phyloP scores from a whole-genome alignment of 108 stramenopile species.

The Pseudonitzschia delicatissima region DNA sequence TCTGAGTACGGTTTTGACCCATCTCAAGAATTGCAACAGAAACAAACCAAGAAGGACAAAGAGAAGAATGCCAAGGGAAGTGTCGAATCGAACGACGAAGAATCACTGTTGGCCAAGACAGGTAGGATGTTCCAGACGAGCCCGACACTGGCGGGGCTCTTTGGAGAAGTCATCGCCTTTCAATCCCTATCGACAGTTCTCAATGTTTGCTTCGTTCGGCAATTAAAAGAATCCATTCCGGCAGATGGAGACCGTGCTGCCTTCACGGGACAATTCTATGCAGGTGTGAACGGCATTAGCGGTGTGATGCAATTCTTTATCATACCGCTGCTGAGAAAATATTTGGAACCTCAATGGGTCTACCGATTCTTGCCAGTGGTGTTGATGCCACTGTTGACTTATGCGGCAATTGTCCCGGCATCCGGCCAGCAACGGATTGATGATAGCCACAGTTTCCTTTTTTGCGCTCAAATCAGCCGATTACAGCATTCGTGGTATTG shows the following conservation, averaged over 20 bases:
- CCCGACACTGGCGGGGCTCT: constrained; percentile 74
- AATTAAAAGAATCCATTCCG: constrained; percentile 52
- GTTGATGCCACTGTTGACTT: constrained; percentile 22
- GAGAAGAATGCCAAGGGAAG: constrained; percentile 1
- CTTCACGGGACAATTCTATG: constrained; percentile 80
- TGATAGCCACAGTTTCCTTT: constrained; percentile 54
- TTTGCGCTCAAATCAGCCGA: constrained; percentile 65
- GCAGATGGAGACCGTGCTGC: constrained; percentile 69
- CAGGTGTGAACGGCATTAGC: constrained; percentile 54
- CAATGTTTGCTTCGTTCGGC: constrained; percentile 68
- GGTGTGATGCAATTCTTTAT: constrained; percentile 70
- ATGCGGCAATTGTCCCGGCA: constrained; percentile 6
- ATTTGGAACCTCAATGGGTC: constrained; percentile 53
- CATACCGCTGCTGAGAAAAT: constrained; percentile 49
- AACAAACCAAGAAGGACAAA: constrained; percentile 20
- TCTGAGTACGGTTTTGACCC: constrained; percentile 66
- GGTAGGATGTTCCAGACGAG: constrained; percentile 63
- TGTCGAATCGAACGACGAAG: constrained; percentile 10
- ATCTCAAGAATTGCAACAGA: constrained; percentile 18
- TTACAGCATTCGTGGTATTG: constrained; percentile 68
- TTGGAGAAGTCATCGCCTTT: constrained; percentile 79
- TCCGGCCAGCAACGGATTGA: constrained; percentile 27
- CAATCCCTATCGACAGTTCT: constrained; percentile 78
- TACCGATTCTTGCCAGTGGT: constrained; percentile 68
- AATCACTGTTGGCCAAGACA: constrained; percentile 45